phyloP scores from a whole-genome alignment of 2,329 filamentous ascomycete species.

The Colletotrichum lupini region DNA sequence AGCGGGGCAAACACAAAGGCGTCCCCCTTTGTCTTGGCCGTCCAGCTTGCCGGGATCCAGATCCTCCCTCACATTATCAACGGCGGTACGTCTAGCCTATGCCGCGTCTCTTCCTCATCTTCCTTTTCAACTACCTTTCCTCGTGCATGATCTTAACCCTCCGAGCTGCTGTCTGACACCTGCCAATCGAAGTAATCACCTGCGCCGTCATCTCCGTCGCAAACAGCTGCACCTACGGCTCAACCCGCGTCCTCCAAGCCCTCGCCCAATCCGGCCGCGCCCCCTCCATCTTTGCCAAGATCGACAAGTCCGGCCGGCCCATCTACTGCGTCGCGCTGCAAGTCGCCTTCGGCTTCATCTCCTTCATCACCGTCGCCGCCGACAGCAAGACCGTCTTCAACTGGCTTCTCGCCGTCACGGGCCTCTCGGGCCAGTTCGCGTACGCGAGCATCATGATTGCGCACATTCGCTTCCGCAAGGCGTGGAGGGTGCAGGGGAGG shows the following conservation, averaged over 20 bases:
- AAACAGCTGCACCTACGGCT: slow-evolving; percentile 64
- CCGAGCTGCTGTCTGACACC: too few species aligned
- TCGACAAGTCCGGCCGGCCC: slow-evolving; percentile 71
- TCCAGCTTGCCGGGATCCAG: slow-evolving; percentile 61
- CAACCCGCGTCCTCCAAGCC: slow-evolving; percentile 62
- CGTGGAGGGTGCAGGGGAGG: slow-evolving; percentile 70
- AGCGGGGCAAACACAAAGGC: slow-evolving; percentile 54
- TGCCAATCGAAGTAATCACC: slow-evolving; percentile 48
- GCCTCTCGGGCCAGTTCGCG: slow-evolving; percentile 79
- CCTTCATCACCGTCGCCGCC: slow-evolving; percentile 56
- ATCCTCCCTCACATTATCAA: slow-evolving; percentile 65
- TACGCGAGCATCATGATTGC: slow-evolving; percentile 77
- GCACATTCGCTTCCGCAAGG: slow-evolving; percentile 73
- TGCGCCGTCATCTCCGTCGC: slow-evolving; percentile 63
- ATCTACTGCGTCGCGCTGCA: slow-evolving; percentile 64
- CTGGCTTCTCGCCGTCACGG: slow-evolving; percentile 78
- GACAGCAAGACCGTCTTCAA: slow-evolving; percentile 62
- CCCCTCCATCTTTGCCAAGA: slow-evolving; percentile 67
- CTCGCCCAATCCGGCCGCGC: slow-evolving; percentile 62
- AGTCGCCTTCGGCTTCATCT: slow-evolving; percentile 67
- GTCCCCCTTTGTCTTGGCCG: slow-evolving; percentile 64
- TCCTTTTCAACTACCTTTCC: too few species aligned
- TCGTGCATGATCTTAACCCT: too few species aligned
- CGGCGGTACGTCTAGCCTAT: slow-evolving; percentile 38
- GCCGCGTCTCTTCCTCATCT: too few species aligned